Conservation (phyloP, 2,329 filamentous ascomycete species). For the Fusarium solani-melongenae region DNA sequence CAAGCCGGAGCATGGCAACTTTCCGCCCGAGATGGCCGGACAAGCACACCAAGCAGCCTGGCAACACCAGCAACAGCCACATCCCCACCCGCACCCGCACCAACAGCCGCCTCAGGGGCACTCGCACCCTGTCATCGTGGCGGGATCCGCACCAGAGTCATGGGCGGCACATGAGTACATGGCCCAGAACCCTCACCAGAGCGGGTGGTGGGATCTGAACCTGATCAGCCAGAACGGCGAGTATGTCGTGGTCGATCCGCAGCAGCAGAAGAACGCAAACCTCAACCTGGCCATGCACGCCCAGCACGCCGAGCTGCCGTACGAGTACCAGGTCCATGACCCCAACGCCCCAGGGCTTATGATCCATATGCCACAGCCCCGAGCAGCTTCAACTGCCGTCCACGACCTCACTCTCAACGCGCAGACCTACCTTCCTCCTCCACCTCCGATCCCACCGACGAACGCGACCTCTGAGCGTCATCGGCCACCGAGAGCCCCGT, state of each 20-base stretch:
- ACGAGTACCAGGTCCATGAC: slow-evolving; percentile 51
- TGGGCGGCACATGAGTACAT: slow-evolving; percentile 46
- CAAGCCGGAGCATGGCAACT: slow-evolving; percentile 46
- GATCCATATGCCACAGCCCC: slow-evolving; percentile 66
- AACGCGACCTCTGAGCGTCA: slow-evolving; percentile 49
- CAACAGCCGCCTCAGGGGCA: slow-evolving; percentile 10
- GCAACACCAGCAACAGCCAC: slow-evolving; percentile 32
- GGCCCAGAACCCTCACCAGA: slow-evolving; percentile 36
- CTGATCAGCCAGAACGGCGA: slow-evolving; percentile 44
- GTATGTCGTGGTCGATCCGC: slow-evolving; percentile 38
- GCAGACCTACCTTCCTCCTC: slow-evolving; percentile 51
- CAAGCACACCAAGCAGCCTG: slow-evolving; percentile 33
- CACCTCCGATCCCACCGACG: slow-evolving; percentile 40
- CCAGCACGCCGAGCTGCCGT: slow-evolving; percentile 54
- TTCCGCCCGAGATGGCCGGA: slow-evolving; percentile 35
- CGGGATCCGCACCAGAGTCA: slow-evolving; percentile 29
- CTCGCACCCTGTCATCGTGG: slow-evolving; percentile 18
- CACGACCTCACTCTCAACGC: slow-evolving; percentile 48
- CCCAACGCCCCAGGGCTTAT: slow-evolving; percentile 56
- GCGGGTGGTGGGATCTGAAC: slow-evolving; percentile 48
- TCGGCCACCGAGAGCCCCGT: slow-evolving; percentile 64
- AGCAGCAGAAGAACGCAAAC: slow-evolving; percentile 51
- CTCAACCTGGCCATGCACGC: slow-evolving; percentile 55
- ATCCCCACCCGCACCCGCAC: slow-evolving; percentile 32
- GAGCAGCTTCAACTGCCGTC: slow-evolving; percentile 49